phyloP scores from a whole-genome alignment of 2,329 filamentous ascomycete species.

The Phaeosphaeria sp. region DNA sequence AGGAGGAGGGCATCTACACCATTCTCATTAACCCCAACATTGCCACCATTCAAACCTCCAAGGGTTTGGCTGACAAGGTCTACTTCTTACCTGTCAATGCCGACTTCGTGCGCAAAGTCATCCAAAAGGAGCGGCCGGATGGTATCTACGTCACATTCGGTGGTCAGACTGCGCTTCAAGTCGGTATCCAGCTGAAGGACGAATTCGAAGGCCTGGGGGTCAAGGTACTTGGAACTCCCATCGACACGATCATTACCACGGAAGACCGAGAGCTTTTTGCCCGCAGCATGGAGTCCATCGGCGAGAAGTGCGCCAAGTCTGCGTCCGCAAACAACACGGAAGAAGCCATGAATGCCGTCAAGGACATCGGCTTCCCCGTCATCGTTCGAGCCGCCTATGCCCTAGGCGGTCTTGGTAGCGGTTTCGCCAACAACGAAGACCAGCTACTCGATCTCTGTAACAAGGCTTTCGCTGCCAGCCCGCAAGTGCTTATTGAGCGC shows the following conservation, averaged over 20 bases:
- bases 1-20: slow-evolving; percentile 97
- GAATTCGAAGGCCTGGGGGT: slow-evolving; percentile 94
- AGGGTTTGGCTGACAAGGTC: slow-evolving; percentile 96
- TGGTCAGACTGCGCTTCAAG: slow-evolving; percentile 94
- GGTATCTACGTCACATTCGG: slow-evolving; percentile 98
- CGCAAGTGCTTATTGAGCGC: slow-evolving; percentile 93
- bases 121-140: slow-evolving; percentile 91
- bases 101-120: slow-evolving; percentile 97
- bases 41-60: slow-evolving; percentile 97
- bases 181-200: slow-evolving; percentile 96
- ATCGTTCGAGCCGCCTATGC: slow-evolving; percentile 97
- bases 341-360: slow-evolving; percentile 86
- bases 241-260: slow-evolving; percentile 97
- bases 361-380: slow-evolving; percentile 93
- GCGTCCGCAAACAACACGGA: slow-evolving; percentile 88
- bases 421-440: slow-evolving; percentile 87
- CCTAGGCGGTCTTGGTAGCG: slow-evolving; percentile 91
- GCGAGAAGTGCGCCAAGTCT: slow-evolving; percentile 97
- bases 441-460: slow-evolving; percentile 88
- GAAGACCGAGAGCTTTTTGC: slow-evolving; percentile 98
- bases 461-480: slow-evolving; percentile 93
- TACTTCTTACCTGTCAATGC: slow-evolving; percentile 98
- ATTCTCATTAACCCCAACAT: slow-evolving; percentile 99
- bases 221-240: slow-evolving; percentile 92
- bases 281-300: slow-evolving; percentile 97